Conservation (phyloP, 2,329 filamentous ascomycete genomes). For the Colletotrichum endophyticum region DNA sequence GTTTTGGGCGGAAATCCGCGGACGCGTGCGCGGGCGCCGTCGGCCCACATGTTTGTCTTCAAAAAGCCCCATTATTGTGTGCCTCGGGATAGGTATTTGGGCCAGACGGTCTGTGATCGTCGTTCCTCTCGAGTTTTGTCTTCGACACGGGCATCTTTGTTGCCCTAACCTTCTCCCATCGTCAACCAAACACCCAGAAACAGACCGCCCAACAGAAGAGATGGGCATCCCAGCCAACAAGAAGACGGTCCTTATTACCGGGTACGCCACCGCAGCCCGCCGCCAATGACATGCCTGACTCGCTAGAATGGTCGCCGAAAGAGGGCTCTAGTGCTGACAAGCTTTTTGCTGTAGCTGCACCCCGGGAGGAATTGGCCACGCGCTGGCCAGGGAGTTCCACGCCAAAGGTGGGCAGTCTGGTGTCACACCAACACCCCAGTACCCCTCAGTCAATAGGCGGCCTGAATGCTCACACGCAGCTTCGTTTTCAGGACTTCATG, state of each 20-base stretch:
- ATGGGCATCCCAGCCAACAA: slow-evolving; percentile 24
- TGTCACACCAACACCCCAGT: neutral
- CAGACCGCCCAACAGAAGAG: neutral
- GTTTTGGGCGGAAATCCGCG: neutral
- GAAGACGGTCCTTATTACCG: slow-evolving; percentile 55
- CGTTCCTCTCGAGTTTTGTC: neutral
- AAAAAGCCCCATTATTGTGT: neutral
- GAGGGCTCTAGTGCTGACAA: neutral
- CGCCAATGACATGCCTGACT: neutral
- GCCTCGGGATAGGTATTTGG: neutral
- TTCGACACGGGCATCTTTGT: neutral
- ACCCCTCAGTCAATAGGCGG: neutral
- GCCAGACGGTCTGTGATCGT: neutral
- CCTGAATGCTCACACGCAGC: neutral
- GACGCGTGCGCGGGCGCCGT: neutral
- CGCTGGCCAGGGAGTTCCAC: slow-evolving; percentile 58
- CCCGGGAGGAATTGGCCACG: slow-evolving; percentile 63
- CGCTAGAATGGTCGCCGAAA: neutral
- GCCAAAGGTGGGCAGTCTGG: slow-evolving; percentile 44
- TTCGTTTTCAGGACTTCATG: slow-evolving; percentile 47
- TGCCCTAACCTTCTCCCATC: neutral
- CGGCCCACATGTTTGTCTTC: slow-evolving; percentile 1
- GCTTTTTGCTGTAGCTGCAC: slow-evolving; percentile 48
- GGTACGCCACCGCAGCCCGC: slow-evolving; percentile 36
- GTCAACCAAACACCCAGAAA: neutral